Evolutionary conservation across 306 rosid species (phyloP).

Genomic region (Trichosanthes truncata): DNA sequence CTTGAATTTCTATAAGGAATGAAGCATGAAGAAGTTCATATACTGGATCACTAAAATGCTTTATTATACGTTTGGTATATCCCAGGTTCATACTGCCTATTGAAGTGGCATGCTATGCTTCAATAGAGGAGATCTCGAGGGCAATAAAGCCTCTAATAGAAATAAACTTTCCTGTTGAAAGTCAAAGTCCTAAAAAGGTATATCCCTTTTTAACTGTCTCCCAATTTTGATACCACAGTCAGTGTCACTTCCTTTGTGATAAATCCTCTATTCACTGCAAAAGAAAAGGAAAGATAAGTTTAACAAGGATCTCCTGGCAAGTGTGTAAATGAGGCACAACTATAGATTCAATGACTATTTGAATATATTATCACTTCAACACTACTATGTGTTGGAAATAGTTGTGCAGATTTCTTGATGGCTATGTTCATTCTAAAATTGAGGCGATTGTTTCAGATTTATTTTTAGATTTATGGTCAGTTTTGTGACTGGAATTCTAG

Average conservation of each 20-base stretch:
- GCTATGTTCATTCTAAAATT: not conserved
- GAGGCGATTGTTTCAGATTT: not conserved
- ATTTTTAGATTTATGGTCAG: not conserved
- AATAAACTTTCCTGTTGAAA: slow-evolving; percentile 58
- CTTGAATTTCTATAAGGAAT: not conserved
- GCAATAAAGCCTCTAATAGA: slow-evolving; percentile 68
- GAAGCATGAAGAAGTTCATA: not conserved
- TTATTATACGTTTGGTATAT: not conserved
- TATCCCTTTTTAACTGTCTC: not conserved
- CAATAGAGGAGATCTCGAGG: slow-evolving; percentile 83
- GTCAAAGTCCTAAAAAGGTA: slow-evolving; percentile 67
- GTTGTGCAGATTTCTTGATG: not conserved
- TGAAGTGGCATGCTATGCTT: slow-evolving; percentile 88
- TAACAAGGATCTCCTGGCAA: not conserved
- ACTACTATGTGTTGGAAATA: not conserved
- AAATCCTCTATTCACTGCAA: not conserved
- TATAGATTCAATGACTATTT: not conserved
- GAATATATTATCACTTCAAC: not conserved
- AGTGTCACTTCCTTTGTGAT: not conserved
- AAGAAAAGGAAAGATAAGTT: not conserved
- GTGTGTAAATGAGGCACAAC: not conserved
- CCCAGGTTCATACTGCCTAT: slow-evolving; percentile 87
- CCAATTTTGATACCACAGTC: not conserved
- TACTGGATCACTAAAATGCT: not conserved
- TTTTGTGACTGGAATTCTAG: slow-evolving; percentile 41